Conservation (phyloP, 225 moss, liverwort and hornwort genomes). For the Polytrichum commune region DNA sequence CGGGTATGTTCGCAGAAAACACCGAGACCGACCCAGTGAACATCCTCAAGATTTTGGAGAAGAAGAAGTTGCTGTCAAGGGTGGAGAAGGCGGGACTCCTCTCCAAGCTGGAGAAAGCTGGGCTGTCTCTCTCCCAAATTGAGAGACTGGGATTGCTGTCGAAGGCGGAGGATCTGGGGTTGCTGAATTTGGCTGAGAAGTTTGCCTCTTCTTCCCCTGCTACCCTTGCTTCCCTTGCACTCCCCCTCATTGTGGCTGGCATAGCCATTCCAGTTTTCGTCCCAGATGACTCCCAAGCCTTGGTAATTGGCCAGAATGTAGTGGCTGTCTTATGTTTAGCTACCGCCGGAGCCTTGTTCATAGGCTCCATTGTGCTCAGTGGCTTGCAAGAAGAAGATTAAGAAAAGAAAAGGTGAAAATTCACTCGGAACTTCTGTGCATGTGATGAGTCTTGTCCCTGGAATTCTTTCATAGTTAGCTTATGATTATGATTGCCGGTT, state of each 20-base stretch:
- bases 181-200: slow-evolving; percentile 80
- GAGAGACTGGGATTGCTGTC: slow-evolving; percentile 88
- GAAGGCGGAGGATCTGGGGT: slow-evolving; percentile 86
- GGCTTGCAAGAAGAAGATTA: slow-evolving; percentile 83
- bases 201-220: slow-evolving; percentile 73
- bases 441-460: too few relatives aligned
- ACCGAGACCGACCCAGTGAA: slow-evolving; percentile 66
- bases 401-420: slow-evolving; percentile 38
- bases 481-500: too few relatives aligned
- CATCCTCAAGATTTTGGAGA: slow-evolving; percentile 85
- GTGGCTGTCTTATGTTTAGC: slow-evolving; percentile 53
- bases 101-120: slow-evolving; percentile 82
- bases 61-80: slow-evolving; percentile 82
- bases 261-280: slow-evolving; percentile 62
- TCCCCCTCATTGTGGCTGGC: slow-evolving; percentile 65
- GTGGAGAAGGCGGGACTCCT: slow-evolving; percentile 90
- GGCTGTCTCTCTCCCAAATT: slow-evolving; percentile 76
- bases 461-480: too few relatives aligned
- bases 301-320: slow-evolving; percentile 62
- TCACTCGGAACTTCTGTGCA: neutral
- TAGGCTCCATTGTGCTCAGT: slow-evolving; percentile 73
- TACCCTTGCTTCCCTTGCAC: slow-evolving; percentile 62
- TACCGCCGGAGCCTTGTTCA: slow-evolving; percentile 54
- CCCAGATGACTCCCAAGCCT: slow-evolving; percentile 53
- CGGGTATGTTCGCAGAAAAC: slow-evolving; percentile 79